Percentiles rank a stretch among this genome's conserved stretches.
These are phyloP conservation scores for Flaveria brownii DNA, from an alignment of 129 eudicot genomes.

Conservation along the genomic window DNA sequence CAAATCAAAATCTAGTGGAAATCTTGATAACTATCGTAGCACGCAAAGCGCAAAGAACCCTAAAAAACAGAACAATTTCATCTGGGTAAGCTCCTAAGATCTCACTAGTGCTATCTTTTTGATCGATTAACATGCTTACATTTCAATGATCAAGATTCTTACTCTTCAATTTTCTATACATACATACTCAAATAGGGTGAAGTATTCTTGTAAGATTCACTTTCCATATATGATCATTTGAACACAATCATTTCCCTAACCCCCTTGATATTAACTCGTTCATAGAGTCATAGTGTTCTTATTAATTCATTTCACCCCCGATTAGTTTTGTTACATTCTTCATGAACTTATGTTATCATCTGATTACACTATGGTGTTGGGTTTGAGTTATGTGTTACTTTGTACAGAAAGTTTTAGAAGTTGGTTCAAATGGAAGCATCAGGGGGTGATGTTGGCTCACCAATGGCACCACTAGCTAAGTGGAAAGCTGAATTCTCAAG, in stretches of 20 bases:
- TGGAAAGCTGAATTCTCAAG: slow-evolving; percentile 34
- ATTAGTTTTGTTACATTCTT: neutral
- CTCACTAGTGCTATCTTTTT: neutral
- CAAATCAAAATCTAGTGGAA: neutral
- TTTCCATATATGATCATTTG: slow-evolving; percentile 16
- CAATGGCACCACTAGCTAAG: slow-evolving; percentile 38
- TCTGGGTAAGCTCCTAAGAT: neutral
- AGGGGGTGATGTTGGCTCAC: slow-evolving; percentile 37
- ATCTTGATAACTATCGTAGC: slow-evolving; percentile 5
- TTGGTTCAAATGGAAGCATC: slow-evolving; percentile 40
- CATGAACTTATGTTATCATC: neutral
- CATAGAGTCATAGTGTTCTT: too few relatives aligned
- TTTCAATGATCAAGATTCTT: neutral
- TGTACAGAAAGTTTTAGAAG: slow-evolving; percentile 24
- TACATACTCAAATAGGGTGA: neutral
- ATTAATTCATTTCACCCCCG: too few relatives aligned
- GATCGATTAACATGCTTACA: neutral
- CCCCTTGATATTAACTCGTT: too few relatives aligned
- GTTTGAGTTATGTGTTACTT: slow-evolving; percentile 19
- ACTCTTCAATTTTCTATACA: slow-evolving; percentile 1
- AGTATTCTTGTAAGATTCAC: neutral
- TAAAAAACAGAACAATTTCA: slow-evolving; percentile 11
- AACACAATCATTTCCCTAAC: too few relatives aligned
- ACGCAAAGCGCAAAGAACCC: slow-evolving; percentile 21
- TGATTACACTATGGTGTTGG: neutral